Evolutionary conservation across 352 stramenopile genomes (phyloP).

Genomic region (Phytophthora macrochlamydospora): DNA sequence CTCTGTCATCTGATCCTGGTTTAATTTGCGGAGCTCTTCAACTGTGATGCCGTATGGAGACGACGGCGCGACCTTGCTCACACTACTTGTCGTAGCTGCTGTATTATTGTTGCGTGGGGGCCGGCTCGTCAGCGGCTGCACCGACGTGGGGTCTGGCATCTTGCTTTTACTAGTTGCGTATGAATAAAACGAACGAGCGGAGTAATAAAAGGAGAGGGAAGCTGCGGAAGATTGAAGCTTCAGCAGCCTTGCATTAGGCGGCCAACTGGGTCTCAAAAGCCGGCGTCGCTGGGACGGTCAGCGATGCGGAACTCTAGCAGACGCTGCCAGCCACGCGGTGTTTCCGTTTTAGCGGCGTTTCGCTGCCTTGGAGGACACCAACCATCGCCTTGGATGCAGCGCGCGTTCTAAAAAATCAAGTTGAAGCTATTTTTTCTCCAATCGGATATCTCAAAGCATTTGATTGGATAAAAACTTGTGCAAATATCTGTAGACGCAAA

Average conservation of each 20-base stretch:
- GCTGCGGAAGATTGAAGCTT: constrained; percentile 9
- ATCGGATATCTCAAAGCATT: not conserved
- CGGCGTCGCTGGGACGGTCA: too few species aligned
- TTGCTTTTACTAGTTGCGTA: not conserved
- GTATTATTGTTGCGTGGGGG: constrained; percentile 17
- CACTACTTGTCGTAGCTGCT: constrained; percentile 9
- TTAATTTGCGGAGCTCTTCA: constrained; percentile 69
- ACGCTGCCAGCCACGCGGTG: not conserved
- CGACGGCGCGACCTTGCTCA: constrained; percentile 72
- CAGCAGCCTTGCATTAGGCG: constrained; percentile 20
- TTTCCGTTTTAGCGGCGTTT: constrained; percentile 37
- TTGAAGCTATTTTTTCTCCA: constrained; percentile 27
- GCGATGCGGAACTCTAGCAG: too few species aligned
- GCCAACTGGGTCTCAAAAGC: not conserved
- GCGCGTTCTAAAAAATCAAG: constrained; percentile 13
- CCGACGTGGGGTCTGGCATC: constrained; percentile 56
- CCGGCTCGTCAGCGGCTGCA: constrained; percentile 34
- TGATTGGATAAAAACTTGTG: constrained; percentile 33
- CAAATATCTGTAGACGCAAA: too few species aligned
- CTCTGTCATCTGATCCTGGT: constrained; percentile 87
- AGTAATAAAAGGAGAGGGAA: not conserved
- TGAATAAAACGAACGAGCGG: not conserved
- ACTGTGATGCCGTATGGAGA: constrained; percentile 76
- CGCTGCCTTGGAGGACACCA: not conserved
- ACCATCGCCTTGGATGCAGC: too few species aligned